Percentiles rank a stretch among this genome's conserved stretches.
These are phyloP conservation scores for Echinosophora koreensis DNA, from an alignment of 306 rosid species.

Conservation along the genomic window DNA sequence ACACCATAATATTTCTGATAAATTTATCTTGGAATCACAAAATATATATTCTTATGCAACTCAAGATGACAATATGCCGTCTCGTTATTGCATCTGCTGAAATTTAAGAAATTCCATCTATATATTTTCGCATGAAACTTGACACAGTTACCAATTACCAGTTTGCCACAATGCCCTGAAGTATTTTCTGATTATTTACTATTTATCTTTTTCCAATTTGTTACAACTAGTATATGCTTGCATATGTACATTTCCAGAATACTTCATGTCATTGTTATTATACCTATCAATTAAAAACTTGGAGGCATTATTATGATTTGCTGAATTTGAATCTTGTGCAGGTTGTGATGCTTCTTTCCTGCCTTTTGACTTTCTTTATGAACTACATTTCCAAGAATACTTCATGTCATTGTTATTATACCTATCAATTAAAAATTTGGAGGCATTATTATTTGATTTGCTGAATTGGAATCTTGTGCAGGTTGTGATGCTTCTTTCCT, in stretches of 20 bases:
- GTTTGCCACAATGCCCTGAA: neutral
- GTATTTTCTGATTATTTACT: neutral
- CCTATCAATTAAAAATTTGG: conserved; percentile 21
- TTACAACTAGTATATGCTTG: neutral
- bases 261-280: neutral
- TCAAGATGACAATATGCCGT: neutral
- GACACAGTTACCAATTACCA: neutral
- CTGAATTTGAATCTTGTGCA: conserved; percentile 53
- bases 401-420: neutral
- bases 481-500: conserved; percentile 82
- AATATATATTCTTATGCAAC: neutral
- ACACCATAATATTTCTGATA: neutral
- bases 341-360: conserved; percentile 82
- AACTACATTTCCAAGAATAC: conserved; percentile 63
- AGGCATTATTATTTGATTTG: conserved; percentile 34
- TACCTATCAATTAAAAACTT: conserved; percentile 16
- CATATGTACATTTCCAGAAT: neutral
- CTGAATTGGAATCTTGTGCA: conserved; percentile 53
- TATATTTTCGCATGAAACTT: neutral
- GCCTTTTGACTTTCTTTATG: conserved; percentile 73
- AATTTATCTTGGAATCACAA: neutral
- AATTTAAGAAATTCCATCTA: neutral
- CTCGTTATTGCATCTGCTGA: neutral
- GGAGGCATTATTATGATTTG: conserved; percentile 37
- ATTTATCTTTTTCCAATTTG: neutral